Conservation (phyloP, 768 basidiomycete genomes). For the Agaricus sinodeliciosus region DNA sequence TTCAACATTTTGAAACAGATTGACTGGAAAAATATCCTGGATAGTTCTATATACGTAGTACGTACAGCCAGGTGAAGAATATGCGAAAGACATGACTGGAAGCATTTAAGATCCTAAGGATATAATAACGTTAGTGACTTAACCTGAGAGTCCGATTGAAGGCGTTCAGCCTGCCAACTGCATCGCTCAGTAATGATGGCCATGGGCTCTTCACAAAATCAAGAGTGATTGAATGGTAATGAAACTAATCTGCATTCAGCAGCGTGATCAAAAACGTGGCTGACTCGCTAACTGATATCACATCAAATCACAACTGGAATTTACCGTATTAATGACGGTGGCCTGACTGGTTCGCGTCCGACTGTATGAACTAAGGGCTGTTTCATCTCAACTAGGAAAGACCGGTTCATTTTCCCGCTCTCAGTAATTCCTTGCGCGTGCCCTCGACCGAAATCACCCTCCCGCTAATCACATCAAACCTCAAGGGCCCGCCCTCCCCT, state of each 20-base stretch:
- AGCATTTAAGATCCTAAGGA: too few relatives aligned
- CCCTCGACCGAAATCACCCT: background rate
- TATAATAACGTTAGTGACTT: too few relatives aligned
- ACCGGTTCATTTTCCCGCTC: background rate
- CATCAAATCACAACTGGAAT: background rate
- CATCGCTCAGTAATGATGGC: too few relatives aligned
- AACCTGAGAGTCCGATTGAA: too few relatives aligned
- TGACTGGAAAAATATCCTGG: too few relatives aligned
- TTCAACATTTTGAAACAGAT: too few relatives aligned
- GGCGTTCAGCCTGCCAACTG: too few relatives aligned
- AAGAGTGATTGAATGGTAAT: too few relatives aligned
- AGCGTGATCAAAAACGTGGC: background rate
- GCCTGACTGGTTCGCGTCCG: background rate
- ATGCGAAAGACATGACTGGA: too few relatives aligned
- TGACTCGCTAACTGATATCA: background rate
- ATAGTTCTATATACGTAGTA: too few relatives aligned
- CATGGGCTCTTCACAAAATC: too few relatives aligned
- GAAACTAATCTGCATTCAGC: background rate
- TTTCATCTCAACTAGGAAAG: background rate
- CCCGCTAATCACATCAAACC: conserved; percentile 1
- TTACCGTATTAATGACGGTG: background rate
- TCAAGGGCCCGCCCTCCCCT: background rate
- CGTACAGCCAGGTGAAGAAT: too few relatives aligned
- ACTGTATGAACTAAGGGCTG: background rate
- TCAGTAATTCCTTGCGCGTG: background rate